Percentiles rank a stretch among this genome's conserved stretches.
Evolutionary conservation across 1,284 basidiomycete species (phyloP).

Genomic region (Taiwanofungus camphoratus): DNA sequence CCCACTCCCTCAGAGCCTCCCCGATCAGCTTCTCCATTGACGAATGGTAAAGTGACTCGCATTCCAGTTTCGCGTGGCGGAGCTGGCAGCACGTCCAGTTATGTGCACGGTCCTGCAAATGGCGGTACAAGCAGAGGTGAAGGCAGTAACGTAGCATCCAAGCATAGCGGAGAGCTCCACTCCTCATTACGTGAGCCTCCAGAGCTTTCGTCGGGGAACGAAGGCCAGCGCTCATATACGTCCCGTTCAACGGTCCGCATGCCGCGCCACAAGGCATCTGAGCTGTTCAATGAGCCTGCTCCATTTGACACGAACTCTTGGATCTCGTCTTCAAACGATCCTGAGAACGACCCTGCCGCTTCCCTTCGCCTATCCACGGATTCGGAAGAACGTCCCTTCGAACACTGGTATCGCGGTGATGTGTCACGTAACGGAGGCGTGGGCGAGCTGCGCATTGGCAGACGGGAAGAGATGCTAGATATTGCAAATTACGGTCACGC

Average conservation of each 20-base stretch:
- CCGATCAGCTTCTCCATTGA: slow-evolving; percentile 34
- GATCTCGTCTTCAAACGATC: slow-evolving; percentile 19
- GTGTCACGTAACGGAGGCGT: slow-evolving; percentile 75
- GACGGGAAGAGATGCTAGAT: slow-evolving; percentile 71
- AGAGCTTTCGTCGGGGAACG: slow-evolving; percentile 24
- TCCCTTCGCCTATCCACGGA: slow-evolving; percentile 54
- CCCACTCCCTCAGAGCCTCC: slow-evolving; percentile 30
- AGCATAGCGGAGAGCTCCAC: slow-evolving; percentile 13
- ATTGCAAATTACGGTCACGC: slow-evolving; percentile 74
- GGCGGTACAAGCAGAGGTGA: slow-evolving; percentile 17
- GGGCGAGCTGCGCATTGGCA: slow-evolving; percentile 66
- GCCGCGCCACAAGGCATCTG: slow-evolving; percentile 29
- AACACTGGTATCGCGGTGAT: slow-evolving; percentile 81
- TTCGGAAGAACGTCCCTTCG: slow-evolving; percentile 71
- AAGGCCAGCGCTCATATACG: slow-evolving; percentile 22
- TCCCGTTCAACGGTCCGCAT: slow-evolving; percentile 25
- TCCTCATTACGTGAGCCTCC: slow-evolving; percentile 5
- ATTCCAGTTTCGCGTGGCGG: slow-evolving; percentile 43
- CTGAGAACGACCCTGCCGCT: slow-evolving; percentile 17
- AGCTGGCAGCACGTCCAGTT: slow-evolving; percentile 39
- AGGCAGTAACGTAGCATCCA: slow-evolving; percentile 10
- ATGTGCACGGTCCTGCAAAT: slow-evolving; percentile 23
- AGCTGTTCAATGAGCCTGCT: slow-evolving; percentile 42
- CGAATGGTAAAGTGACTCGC: slow-evolving; percentile 38
- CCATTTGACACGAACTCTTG: slow-evolving; percentile 23